A percentile compares a stretch with the other conserved stretches of the same genome.
Conservation (phyloP, 2,329 filamentous ascomycete species). For the Ceratocystis papillata region DNA sequence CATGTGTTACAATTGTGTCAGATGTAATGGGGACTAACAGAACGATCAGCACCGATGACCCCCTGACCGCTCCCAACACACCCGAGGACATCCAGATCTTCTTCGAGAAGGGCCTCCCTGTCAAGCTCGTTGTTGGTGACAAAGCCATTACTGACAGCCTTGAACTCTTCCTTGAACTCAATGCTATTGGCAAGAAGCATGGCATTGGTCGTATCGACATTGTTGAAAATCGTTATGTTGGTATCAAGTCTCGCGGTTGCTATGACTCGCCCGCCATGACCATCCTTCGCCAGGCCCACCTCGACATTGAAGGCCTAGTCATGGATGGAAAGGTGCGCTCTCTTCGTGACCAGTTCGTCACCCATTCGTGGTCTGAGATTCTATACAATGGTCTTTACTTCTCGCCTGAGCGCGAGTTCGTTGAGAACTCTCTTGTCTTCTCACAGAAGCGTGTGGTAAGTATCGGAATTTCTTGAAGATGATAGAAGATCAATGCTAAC, state of each 20-base stretch:
- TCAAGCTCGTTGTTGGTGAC: slow-evolving; percentile 49
- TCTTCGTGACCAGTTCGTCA: slow-evolving; percentile 44
- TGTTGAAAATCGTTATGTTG: slow-evolving; percentile 39
- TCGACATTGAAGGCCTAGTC: slow-evolving; percentile 46
- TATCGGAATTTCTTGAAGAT: not conserved
- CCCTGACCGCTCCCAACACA: slow-evolving; percentile 51
- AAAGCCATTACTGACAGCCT: slow-evolving; percentile 52
- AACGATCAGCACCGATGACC: slow-evolving; percentile 38
- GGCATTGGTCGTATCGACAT: slow-evolving; percentile 56
- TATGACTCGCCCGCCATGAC: slow-evolving; percentile 28
- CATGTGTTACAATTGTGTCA: not conserved
- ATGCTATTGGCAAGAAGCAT: slow-evolving; percentile 52
- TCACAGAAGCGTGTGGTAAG: slow-evolving; percentile 43
- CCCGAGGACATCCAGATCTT: slow-evolving; percentile 54
- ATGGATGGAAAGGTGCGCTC: slow-evolving; percentile 45
- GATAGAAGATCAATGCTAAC: not conserved
- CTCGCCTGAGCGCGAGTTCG: slow-evolving; percentile 42
- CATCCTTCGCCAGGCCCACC: slow-evolving; percentile 29
- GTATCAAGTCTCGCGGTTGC: slow-evolving; percentile 42
- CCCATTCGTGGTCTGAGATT: slow-evolving; percentile 35
- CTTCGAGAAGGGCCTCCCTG: slow-evolving; percentile 57
- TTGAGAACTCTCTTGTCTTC: slow-evolving; percentile 51
- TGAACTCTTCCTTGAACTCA: slow-evolving; percentile 54
- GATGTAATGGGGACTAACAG: slow-evolving; percentile 20
- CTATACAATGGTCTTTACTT: slow-evolving; percentile 46